Percentiles rank a stretch among this genome's conserved stretches.
phyloP scores from a whole-genome alignment of 768 basidiomycete genomes.

The Gautieria morchelliformis region DNA sequence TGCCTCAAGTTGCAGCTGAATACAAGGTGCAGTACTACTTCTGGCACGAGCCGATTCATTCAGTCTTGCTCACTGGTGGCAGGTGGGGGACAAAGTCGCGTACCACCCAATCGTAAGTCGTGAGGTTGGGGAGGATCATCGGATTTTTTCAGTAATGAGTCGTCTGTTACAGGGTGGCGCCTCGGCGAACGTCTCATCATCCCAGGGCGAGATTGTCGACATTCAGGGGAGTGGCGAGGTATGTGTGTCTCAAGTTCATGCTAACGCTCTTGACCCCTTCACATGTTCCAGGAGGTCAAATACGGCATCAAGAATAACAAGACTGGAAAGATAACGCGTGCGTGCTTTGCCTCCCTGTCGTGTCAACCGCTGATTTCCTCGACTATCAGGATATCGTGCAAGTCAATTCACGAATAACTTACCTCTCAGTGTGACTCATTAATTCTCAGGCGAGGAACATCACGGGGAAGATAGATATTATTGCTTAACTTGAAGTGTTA shows the following conservation, averaged over 20 bases:
- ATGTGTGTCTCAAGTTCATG: constrained; percentile 9
- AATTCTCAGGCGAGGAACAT: constrained; percentile 28
- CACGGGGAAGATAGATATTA: constrained; percentile 18
- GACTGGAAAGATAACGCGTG: constrained; percentile 29
- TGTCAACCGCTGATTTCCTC: background rate
- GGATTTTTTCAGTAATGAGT: background rate
- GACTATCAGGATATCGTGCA: constrained; percentile 22
- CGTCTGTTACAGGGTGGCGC: constrained; percentile 22
- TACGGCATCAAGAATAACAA: constrained; percentile 35
- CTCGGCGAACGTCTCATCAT: constrained; percentile 30
- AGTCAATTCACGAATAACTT: background rate
- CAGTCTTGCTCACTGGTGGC: background rate
- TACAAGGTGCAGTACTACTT: background rate
- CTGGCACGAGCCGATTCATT: background rate
- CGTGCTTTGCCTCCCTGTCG: background rate
- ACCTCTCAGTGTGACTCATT: too few relatives aligned
- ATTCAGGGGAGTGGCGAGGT: constrained; percentile 26
- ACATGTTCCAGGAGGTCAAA: constrained; percentile 18
- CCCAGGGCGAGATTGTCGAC: constrained; percentile 25
- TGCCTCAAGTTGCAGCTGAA: background rate
- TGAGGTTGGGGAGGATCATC: background rate
- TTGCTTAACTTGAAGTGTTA: background rate
- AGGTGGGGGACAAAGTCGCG: constrained; percentile 34
- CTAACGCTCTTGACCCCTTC: background rate
- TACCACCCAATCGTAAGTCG: constrained; percentile 26